Base-by-base conservation (phyloP, 306 rosid species). In the Vigna nakashimae region DNA sequence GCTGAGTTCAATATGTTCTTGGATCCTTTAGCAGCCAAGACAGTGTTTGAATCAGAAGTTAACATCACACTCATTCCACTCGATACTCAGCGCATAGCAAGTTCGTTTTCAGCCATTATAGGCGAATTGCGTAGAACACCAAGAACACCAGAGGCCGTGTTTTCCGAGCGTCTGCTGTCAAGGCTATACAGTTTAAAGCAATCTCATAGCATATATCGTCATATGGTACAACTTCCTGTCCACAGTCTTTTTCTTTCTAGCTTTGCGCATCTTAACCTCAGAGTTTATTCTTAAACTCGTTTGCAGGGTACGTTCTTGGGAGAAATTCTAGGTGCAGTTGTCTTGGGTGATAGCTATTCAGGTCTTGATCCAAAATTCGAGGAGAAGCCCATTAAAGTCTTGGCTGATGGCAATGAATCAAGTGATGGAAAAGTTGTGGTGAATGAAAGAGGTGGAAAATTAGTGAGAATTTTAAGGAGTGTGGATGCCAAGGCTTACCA, bases 1-100 rank as follows among this genome's bases (percentile, higher is more conserved):
- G 94, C 97, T 16, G 99, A 95, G 82, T 86, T 92, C 93, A 95
- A 92, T 42, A 87, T 92, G 88, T 92, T 88, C 57, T 85, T 95
- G 48, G 98, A 95, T 74, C 99, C 99, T 57, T 56, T 89, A 49
- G 98, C 94, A 42, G 98, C 98, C 71, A 91, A 87, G 80, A 80
- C 82, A 8, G 96, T 95, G 24, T 85, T 91, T 22, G 89, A 87
- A 62, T 95, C 97, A 6, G 13, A 69, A 56, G 84, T 86, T 46
- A 77, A 83, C 80, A 86, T 95, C 83, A 92, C 84, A 17, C 90
- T 95, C 64, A 76, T 95, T 87, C 98, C 98, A 36, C 91, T 92
- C 0, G 48, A 80, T 38, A 55, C 83, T 57, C 99, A 95, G 71
- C 90, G 86, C 24, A 58, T 7, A 11, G 87, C 84, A 26, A 65